Evolutionary conservation across 192 early-diverging fungal genomes (phyloP).

Genomic region (Linnemannia exigua): DNA sequence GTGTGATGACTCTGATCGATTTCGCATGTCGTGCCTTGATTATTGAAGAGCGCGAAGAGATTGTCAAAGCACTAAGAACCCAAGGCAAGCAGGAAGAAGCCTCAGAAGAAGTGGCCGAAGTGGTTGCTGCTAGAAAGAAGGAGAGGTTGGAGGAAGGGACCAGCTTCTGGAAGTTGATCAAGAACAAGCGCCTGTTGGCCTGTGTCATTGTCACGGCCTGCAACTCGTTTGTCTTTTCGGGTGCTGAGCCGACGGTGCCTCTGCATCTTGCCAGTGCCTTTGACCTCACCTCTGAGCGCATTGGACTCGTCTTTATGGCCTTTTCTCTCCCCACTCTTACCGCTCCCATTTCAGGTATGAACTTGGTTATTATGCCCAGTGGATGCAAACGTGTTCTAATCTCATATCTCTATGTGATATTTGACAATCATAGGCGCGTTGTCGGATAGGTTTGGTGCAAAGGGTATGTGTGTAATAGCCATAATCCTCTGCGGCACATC

Average conservation of each 20-base stretch:
- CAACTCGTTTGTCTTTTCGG: conserved; percentile 41
- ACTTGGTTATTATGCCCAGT: conserved; percentile 42
- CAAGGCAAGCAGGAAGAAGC: conserved; percentile 41
- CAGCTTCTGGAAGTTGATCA: conserved; percentile 39
- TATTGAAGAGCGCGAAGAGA: conserved; percentile 72
- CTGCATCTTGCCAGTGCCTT: conserved; percentile 61
- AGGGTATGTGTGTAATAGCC: conserved; percentile 17
- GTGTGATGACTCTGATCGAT: conserved; percentile 69
- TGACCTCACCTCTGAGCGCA: conserved; percentile 55
- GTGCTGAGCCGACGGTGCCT: conserved; percentile 70
- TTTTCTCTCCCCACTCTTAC: conserved; percentile 79
- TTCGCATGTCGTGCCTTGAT: conserved; percentile 67
- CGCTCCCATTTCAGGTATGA: conserved; percentile 68
- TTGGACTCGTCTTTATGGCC: conserved; percentile 77
- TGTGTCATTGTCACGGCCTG: conserved; percentile 50
- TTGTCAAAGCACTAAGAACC: conserved; percentile 35
- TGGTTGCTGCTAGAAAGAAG: conserved; percentile 19
- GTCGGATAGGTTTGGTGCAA: conserved; percentile 49
- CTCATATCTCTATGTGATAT: not conserved
- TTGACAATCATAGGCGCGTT: conserved; percentile 18
- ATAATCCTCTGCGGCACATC: conserved; percentile 25
- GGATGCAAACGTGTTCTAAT: not conserved
- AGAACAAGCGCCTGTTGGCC: conserved; percentile 40
- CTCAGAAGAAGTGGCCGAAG: conserved; percentile 31
- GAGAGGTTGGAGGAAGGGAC: conserved; percentile 24